Evolutionary conservation across 768 basidiomycete genomes (phyloP).

Genomic region (Phaeotremella fagi): DNA sequence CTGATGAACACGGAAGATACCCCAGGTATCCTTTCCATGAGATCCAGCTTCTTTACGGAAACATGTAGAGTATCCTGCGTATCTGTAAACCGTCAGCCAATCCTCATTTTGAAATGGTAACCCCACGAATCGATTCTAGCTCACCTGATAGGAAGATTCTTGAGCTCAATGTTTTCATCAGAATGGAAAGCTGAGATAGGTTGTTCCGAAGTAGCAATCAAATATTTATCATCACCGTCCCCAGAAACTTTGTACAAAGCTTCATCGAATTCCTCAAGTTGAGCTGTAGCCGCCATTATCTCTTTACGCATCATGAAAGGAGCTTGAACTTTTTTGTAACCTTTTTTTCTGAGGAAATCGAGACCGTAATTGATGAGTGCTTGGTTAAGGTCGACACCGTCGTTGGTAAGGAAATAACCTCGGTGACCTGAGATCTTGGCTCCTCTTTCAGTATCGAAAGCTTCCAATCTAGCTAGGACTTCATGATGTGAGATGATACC

Average conservation of each 20-base stretch:
- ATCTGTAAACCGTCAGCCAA: conserved; percentile 29
- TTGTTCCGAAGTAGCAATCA: conserved; percentile 98
- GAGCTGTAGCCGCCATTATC: conserved; percentile 94
- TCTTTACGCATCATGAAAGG: conserved; percentile 99
- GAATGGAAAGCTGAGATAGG: conserved; percentile 93
- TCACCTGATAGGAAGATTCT: conserved; percentile 82
- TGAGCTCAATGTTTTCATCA: conserved; percentile 96
- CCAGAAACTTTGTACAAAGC: conserved; percentile 84
- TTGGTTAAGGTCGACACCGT: conserved; percentile 95
- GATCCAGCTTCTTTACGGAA: conserved; percentile 99
- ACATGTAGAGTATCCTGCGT: conserved; percentile 68
- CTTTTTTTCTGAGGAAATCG: conserved; percentile 75
- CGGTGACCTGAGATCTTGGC: conserved; percentile 86
- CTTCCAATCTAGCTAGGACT: conserved; percentile 84
- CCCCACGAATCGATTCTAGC: conserved; percentile 6
- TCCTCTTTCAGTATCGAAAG: conserved; percentile 91
- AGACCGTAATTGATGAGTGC: conserved; percentile 91
- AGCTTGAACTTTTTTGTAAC: conserved; percentile 90
- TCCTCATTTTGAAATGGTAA: neutral
- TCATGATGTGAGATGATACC: conserved; percentile 97
- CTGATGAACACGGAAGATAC: conserved; percentile 99
- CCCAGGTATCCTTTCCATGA: conserved; percentile 97
- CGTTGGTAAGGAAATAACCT: conserved; percentile 92
- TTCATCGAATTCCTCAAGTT: conserved; percentile 97
- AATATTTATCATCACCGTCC: conserved; percentile 90